Conservation (phyloP, 1,284 basidiomycete genomes). For the Heterobasidion irregulare region DNA sequence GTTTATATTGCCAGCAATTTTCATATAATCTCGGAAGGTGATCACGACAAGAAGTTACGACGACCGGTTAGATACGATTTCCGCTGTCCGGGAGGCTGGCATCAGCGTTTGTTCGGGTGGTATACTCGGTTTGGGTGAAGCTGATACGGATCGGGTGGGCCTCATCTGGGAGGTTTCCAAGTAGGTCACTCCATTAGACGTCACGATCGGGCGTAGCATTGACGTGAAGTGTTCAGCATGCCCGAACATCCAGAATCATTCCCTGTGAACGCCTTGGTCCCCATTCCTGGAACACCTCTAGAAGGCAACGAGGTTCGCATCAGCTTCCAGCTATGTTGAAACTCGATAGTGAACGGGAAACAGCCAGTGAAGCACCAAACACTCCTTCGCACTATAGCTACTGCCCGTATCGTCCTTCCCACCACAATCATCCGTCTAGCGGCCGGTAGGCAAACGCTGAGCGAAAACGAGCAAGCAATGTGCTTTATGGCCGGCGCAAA, state of each 20-base stretch:
- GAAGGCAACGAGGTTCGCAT: constrained; percentile 58
- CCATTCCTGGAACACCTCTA: constrained; percentile 67
- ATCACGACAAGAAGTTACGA: constrained; percentile 95
- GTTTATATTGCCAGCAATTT: not conserved
- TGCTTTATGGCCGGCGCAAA: constrained; percentile 99
- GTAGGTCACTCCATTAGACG: constrained; percentile 27
- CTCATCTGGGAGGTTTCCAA: constrained; percentile 92
- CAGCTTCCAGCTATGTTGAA: constrained; percentile 1
- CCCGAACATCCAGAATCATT: constrained; percentile 96
- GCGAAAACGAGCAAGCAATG: constrained; percentile 93
- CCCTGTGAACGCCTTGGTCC: constrained; percentile 93
- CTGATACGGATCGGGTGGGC: constrained; percentile 85
- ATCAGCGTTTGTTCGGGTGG: constrained; percentile 98
- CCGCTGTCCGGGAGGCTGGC: constrained; percentile 87
- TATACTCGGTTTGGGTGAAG: constrained; percentile 91
- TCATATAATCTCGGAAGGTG: constrained; percentile 41
- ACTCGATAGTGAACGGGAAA: not conserved
- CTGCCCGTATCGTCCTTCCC: constrained; percentile 89
- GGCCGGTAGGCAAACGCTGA: constrained; percentile 86
- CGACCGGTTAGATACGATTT: constrained; percentile 86
- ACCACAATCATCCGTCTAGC: constrained; percentile 92
- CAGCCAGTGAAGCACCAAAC: constrained; percentile 79
- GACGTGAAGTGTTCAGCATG: constrained; percentile 46
- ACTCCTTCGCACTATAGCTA: constrained; percentile 90
- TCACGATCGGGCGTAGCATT: not conserved